These are phyloP conservation scores for Hamamelis virginiana DNA, from an alignment of 164 flowering plant species.

Conservation along the genomic window DNA sequence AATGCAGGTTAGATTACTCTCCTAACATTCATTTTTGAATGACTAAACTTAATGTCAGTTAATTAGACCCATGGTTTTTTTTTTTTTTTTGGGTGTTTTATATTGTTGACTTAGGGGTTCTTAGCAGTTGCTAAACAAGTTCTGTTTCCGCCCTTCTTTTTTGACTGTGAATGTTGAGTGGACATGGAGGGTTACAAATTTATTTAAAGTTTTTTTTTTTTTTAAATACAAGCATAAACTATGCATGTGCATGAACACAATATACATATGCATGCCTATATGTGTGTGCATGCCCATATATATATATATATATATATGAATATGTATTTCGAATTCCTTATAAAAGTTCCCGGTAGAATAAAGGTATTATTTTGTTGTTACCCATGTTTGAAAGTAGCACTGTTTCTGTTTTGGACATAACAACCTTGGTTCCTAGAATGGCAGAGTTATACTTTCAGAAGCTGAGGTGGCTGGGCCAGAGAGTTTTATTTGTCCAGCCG, in stretches of 20 bases:
- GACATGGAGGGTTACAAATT: too few species aligned
- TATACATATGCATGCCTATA: too few species aligned
- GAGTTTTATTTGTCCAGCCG: not conserved
- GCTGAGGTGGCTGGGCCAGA: not conserved
- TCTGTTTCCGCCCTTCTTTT: too few species aligned
- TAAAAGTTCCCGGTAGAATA: not conserved
- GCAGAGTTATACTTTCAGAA: not conserved
- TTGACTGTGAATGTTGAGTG: too few species aligned
- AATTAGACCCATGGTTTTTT: not conserved
- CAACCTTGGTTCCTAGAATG: not conserved
- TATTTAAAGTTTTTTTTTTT: too few species aligned
- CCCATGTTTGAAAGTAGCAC: not conserved
- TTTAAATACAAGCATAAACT: too few species aligned
- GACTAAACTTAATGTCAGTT: not conserved
- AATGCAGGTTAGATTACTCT: slow-evolving; percentile 55
- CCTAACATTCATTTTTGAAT: not conserved
- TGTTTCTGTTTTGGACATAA: not conserved
- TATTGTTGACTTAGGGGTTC: too few species aligned
- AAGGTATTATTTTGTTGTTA: not conserved
- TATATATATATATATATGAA: not conserved
- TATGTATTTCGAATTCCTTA: not conserved
- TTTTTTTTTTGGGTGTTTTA: not conserved
- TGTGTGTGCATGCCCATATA: too few species aligned
- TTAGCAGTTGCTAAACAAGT: too few species aligned
- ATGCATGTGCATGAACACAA: too few species aligned